Evolutionary conservation across 1,139 yeast species (phyloP).

Genomic region (Blastobotrys buckinghamii): DNA sequence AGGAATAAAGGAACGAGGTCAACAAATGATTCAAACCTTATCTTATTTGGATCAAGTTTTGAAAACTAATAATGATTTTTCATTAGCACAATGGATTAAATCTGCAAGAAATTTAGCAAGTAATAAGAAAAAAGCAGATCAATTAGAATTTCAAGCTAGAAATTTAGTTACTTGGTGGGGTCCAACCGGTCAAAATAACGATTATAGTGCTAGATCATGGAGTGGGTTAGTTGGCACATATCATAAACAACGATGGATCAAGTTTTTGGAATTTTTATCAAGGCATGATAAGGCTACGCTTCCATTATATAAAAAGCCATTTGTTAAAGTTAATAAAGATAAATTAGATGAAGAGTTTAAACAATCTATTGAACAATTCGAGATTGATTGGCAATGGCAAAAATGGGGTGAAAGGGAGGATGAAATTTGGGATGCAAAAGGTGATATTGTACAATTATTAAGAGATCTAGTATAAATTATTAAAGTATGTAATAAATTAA

Average conservation of each 20-base stretch:
- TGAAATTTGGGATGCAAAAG: constrained; percentile 1
- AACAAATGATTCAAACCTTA: constrained; percentile 12
- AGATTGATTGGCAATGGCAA: constrained; percentile 7
- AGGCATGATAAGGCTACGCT: background rate
- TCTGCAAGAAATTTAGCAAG: constrained; percentile 8
- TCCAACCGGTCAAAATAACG: constrained; percentile 13
- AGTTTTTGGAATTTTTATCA: constrained; percentile 12
- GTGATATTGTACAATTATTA: constrained; percentile 6
- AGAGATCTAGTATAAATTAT: background rate
- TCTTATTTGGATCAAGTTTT: constrained; percentile 13
- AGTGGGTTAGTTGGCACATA: constrained; percentile 19
- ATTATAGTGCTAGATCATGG: constrained; percentile 20
- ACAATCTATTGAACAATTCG: constrained; percentile 2
- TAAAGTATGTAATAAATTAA: background rate
- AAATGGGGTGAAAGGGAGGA: background rate
- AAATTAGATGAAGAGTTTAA: constrained; percentile 2
- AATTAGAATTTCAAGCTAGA: constrained; percentile 17
- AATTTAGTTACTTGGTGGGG: constrained; percentile 20
- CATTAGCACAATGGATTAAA: constrained; percentile 12
- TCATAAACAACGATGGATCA: constrained; percentile 14
- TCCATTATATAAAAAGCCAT: background rate
- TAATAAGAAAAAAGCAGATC: background rate
- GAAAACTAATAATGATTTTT: constrained; percentile 15
- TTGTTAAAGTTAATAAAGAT: background rate
- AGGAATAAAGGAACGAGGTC: background rate